Evolutionary conservation across 1,284 basidiomycete genomes (phyloP).

Genomic region (Rhodotorula sp.): DNA sequence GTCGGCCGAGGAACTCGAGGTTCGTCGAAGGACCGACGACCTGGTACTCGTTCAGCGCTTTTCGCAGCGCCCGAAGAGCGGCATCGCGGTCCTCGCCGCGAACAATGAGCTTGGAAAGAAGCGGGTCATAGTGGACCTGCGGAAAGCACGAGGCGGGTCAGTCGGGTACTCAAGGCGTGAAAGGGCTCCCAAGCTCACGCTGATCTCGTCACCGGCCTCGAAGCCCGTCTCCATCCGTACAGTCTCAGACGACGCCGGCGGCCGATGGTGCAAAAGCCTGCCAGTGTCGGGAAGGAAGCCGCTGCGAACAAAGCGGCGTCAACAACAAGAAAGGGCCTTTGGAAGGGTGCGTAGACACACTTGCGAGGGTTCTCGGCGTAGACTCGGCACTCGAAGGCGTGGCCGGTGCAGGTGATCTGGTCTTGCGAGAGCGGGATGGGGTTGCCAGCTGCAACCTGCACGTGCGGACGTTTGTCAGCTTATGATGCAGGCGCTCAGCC

Average conservation of each 20-base stretch:
- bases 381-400: constrained; percentile 94
- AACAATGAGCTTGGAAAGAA: constrained; percentile 91
- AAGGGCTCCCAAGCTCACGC: too few species aligned
- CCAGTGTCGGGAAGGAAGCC: constrained; percentile 92
- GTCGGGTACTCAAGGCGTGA: too few species aligned
- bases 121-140: constrained; percentile 71
- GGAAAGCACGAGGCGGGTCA: constrained; percentile 50
- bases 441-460: constrained; percentile 80
- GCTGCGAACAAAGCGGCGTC: constrained; percentile 27
- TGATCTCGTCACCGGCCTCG: constrained; percentile 77
- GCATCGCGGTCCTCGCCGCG: constrained; percentile 83
- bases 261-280: constrained; percentile 66
- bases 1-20: constrained; percentile 76
- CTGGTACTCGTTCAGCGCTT: constrained; percentile 80
- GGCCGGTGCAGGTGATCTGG: constrained; percentile 77
- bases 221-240: constrained; percentile 91
- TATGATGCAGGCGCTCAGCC: background rate
- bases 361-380: constrained; percentile 94
- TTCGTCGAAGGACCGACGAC: constrained; percentile 90
- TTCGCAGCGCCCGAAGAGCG: constrained; percentile 73
- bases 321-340: background rate
- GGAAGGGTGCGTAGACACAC: constrained; percentile 23
- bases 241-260: constrained; percentile 59
- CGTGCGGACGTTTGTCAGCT: background rate
- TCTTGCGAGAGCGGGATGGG: constrained; percentile 73